Conservation (phyloP, 352 stramenopile species). For the Pythium phragmiticola region DNA sequence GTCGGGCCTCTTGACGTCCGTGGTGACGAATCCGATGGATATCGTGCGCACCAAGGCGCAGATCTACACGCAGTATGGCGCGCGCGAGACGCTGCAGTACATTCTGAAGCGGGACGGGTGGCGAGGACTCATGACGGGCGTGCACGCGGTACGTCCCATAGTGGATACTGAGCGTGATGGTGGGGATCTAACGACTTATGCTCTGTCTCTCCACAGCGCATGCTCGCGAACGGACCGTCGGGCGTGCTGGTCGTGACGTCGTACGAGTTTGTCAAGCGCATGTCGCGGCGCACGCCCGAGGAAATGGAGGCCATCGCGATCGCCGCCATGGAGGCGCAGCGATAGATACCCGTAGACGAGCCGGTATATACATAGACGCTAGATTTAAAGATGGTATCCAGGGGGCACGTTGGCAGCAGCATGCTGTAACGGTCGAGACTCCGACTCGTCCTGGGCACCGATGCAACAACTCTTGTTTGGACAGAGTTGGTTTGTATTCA, state of each 20-base stretch:
- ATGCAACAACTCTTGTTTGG: too few relatives aligned
- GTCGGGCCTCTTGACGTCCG: constrained; percentile 73
- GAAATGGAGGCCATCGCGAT: constrained; percentile 23
- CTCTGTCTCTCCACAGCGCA: constrained; percentile 41
- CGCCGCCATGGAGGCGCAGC: constrained; percentile 1
- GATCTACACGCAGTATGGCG: constrained; percentile 83
- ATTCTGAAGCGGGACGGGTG: constrained; percentile 73
- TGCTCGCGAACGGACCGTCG: constrained; percentile 81
- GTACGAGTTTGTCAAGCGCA: constrained; percentile 90
- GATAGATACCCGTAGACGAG: constrained; percentile 10
- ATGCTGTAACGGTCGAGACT: too few relatives aligned
- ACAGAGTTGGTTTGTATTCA: too few relatives aligned
- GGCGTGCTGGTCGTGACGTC: constrained; percentile 85
- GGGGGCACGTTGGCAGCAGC: too few relatives aligned
- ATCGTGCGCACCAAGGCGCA: constrained; percentile 86
- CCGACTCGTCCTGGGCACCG: too few relatives aligned
- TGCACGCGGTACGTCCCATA: constrained; percentile 57
- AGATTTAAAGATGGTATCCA: not conserved
- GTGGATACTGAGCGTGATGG: not conserved
- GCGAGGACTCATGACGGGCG: constrained; percentile 78
- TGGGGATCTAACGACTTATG: not conserved
- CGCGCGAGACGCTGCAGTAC: constrained; percentile 82
- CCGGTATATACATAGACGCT: not conserved
- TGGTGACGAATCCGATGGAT: constrained; percentile 88
- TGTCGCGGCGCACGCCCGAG: constrained; percentile 59